A percentile compares a stretch with the other conserved stretches of the same genome.
Evolutionary conservation across 768 basidiomycete genomes (phyloP).

Genomic region (Macrolepiota fuliginosa): DNA sequence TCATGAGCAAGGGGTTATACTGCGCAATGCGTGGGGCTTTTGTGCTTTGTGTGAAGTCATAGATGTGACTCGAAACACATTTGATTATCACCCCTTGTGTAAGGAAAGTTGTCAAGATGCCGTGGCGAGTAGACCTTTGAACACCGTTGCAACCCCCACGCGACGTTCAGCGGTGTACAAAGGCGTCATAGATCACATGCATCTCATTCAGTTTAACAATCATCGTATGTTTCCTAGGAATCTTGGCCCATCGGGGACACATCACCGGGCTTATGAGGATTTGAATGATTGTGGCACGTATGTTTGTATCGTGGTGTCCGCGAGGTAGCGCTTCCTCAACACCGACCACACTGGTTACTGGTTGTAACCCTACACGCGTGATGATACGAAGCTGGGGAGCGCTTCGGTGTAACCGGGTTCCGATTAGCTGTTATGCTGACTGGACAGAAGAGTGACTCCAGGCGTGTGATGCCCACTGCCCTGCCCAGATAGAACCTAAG

Average conservation of each 20-base stretch:
- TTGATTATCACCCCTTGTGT: not conserved
- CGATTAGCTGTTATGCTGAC: not conserved
- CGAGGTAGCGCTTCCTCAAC: not conserved
- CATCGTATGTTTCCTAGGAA: not conserved
- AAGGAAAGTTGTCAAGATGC: not conserved
- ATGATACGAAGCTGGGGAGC: not conserved
- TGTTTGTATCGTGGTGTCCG: not conserved
- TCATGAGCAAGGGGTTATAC: not conserved
- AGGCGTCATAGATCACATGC: not conserved
- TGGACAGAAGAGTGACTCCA: not conserved
- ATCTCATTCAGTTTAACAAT: not conserved
- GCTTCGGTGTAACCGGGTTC: not conserved
- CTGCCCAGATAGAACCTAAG: not conserved
- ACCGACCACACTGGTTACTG: not conserved
- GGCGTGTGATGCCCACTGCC: not conserved
- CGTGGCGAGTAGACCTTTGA: not conserved
- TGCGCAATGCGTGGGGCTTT: not conserved
- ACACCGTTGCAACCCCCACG: not conserved
- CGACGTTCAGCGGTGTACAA: not conserved
- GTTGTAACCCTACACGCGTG: not conserved
- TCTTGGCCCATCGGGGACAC: not conserved
- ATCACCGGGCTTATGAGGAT: not conserved
- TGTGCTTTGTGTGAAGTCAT: not conserved
- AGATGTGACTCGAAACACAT: not conserved
- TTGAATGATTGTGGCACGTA: not conserved